A percentile compares a stretch with the other conserved stretches of the same genome.
Conservation (phyloP, 306 rosid species). For the Lathyrus aphaca region DNA sequence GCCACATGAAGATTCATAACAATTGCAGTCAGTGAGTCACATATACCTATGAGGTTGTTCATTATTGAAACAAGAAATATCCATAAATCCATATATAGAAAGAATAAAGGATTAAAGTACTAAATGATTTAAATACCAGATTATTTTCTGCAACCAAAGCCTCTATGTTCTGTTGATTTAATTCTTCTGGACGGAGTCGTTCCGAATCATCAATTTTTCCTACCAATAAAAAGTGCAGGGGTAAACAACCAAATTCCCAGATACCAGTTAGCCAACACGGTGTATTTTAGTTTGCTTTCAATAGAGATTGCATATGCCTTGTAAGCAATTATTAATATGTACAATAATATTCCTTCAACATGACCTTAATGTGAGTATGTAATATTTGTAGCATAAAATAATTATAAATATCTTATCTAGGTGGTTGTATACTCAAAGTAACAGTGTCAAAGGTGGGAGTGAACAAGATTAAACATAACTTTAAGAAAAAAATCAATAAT, state of each 20-base stretch:
- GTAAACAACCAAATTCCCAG: conserved; percentile 3
- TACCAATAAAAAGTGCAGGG: conserved; percentile 35
- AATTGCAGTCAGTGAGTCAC: not conserved
- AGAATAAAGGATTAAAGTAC: conserved; percentile 28
- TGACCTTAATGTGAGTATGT: conserved; percentile 13
- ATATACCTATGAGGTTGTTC: conserved; percentile 13
- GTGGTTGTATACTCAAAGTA: conserved; percentile 7
- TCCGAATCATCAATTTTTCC: conserved; percentile 85
- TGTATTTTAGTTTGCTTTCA: conserved; percentile 15
- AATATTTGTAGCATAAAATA: not conserved
- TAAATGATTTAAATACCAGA: conserved; percentile 59
- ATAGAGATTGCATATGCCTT: conserved; percentile 25
- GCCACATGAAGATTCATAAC: conserved; percentile 2
- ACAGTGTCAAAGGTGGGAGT: conserved; percentile 8
- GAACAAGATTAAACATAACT: conserved; percentile 8
- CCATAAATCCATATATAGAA: conserved; percentile 18
- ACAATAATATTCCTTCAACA: conserved; percentile 6
- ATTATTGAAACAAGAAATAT: conserved; percentile 25
- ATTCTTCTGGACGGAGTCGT: conserved; percentile 92
- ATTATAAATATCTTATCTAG: conserved; percentile 10
- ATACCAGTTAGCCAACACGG: conserved; percentile 22
- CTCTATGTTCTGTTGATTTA: conserved; percentile 96
- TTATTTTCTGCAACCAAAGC: conserved; percentile 95
- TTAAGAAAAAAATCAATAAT: conserved; percentile 19
- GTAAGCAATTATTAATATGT: conserved; percentile 17